phyloP scores from a whole-genome alignment of 1,284 basidiomycete species.

The Moesziomyces antarcticus region DNA sequence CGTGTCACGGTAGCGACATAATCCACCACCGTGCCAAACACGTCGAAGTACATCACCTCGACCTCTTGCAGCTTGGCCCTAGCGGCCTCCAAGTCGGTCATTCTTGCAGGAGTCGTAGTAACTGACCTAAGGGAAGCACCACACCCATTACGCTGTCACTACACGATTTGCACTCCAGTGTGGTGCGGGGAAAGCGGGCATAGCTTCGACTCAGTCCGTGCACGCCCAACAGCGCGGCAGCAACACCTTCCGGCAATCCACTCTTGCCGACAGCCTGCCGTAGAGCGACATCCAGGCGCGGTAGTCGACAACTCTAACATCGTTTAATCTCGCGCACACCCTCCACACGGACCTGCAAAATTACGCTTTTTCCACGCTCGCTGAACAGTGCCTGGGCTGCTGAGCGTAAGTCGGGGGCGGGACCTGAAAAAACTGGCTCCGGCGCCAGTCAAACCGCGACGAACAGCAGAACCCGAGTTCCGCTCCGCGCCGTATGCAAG shows the following conservation, averaged over 20 bases:
- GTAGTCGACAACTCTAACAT: background rate
- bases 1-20: conserved; percentile 29
- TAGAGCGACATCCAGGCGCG: background rate
- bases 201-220: too few species aligned
- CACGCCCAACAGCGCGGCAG: too few species aligned
- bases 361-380: background rate
- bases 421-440: too few species aligned
- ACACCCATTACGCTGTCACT: too few species aligned
- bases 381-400: background rate
- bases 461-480: background rate
- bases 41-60: conserved; percentile 29
- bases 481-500: too few species aligned
- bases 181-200: too few species aligned
- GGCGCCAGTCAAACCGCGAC: background rate
- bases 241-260: background rate
- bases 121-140: too few species aligned
- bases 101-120: too few species aligned
- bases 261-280: background rate
- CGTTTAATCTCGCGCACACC: too few species aligned
- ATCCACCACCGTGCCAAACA: conserved; percentile 46
- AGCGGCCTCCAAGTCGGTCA: background rate
- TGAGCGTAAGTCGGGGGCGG: background rate
- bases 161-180: too few species aligned
- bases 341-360: background rate
- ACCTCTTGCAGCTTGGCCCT: conserved; percentile 8